Base-by-base conservation (phyloP, 2,329 filamentous ascomycete genomes). In the Alternaria ethzedia region DNA sequence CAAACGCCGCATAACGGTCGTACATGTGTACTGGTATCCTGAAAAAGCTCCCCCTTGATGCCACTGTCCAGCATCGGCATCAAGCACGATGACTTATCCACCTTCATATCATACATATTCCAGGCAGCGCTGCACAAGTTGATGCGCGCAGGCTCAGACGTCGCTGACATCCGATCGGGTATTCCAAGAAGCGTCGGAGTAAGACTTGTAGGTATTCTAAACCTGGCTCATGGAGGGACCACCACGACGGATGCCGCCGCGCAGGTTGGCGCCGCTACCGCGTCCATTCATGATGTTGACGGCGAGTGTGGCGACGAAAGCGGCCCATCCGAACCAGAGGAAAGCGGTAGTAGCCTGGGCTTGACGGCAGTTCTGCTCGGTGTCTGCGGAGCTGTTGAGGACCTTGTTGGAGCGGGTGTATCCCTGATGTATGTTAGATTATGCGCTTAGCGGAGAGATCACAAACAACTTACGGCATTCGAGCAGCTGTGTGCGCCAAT, bases 281-380 rank as follows among this genome's bases (percentile, higher is more conserved):
- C 85, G 83, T 61, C 85, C 84, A 63, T 82, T 81, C 72, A 88
- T 78, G 59, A 85, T 81, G 66, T 91, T 84, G 74, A 87, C 82
- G 47, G 89, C 77, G 44, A 85, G 85, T 4, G 83, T 81, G 17
- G 76, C 88, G 26, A 83, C 81, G 74, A 90, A 91, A 25, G 86
- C 83, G 43, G 82, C 85, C 78, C 90, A 92, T 52, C 92, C 86
- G 82, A 94, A 94, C 90, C 90, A 95, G 81, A 93, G 85, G 82
- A 95, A 95, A 41, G 88, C 90, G 32, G 87, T 88, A 66, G 87
- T 86, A 41, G 91, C 91, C 82, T 94, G 91, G 15, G 92, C 87
- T 81, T 93, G 88, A 66, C 87, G 89, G 82, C 92, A 94, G 68
- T 90, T 87, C 82, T 90, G 88, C 76, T 83, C 79, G 63, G 85